Evolutionary conservation across 2,329 filamentous ascomycete species (phyloP), one percentile per base, ranked within the genome.

Genomic region (Penicillium oxalicum): DNA sequence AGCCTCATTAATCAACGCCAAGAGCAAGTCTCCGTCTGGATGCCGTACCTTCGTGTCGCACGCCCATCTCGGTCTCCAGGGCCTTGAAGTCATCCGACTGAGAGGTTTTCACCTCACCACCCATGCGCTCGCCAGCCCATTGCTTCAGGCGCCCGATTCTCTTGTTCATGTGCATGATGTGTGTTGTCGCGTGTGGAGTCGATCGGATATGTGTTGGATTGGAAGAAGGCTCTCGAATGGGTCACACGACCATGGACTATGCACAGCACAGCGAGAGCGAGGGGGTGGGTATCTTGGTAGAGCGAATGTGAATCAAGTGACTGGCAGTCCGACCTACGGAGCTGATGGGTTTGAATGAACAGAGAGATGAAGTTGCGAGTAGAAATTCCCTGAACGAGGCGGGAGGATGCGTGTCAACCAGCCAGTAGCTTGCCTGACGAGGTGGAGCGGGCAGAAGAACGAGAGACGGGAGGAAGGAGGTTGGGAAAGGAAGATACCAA

Each of bases 51-150:
- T 95, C 88, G 57, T 94, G 85, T 55, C 91, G 82, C 61, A 95
- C 76, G 49, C 81, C 78, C 90, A 97, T 97, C 73, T 97, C 91
- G 47, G 81, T 77, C 73, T 97, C 91, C 61, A 97, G 74, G 51
- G 81, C 80, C 73, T 88, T 94, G 79, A 97, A 97, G 64, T 96
- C 87, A 45, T 97, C 90, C 0, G 88, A 87, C 55, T 89, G 83
- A 67, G 78, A 82, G 8, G 91, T 96, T 74, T 90, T 93, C 72
- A 84, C 80, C 72, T 96, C 91, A 57, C 82, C 82, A 61, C 91
- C 91, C 88, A 97, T 95, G 73, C 91, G 88, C 75, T 97, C 91
- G 59, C 89, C 89, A 34, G 91, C 89, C 91, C 91, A 97, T 85
- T 97, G 91, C 76, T 91, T 94, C 77, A 95, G 85, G 65, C 91